Percentiles rank a stretch among this genome's conserved stretches.
Evolutionary conservation across 2,329 filamentous ascomycete genomes (phyloP).

Genomic region (Colletotrichum sp.): DNA sequence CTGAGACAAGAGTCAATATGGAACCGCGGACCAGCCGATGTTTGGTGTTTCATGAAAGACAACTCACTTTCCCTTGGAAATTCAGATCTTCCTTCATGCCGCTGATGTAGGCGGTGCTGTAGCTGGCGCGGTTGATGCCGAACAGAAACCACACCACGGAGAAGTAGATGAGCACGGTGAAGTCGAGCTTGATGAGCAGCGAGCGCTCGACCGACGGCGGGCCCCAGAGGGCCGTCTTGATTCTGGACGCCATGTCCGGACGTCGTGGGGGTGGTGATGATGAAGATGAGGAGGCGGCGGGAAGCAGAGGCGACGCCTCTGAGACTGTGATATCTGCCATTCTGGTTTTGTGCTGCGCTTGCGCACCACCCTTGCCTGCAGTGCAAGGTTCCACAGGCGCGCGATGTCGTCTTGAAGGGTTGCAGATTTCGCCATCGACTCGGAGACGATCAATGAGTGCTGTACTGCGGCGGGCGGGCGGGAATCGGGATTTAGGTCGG

Average conservation of each 20-base stretch:
- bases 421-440: slow-evolving; percentile 14
- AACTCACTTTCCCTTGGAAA: slow-evolving; percentile 36
- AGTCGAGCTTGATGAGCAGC: slow-evolving; percentile 43
- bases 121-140: slow-evolving; percentile 48
- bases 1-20: not conserved
- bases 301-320: slow-evolving; percentile 8
- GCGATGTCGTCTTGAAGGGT: slow-evolving; percentile 14
- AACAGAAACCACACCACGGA: slow-evolving; percentile 53
- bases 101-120: slow-evolving; percentile 46
- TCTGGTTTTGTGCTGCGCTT: not conserved
- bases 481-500: not conserved
- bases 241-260: not conserved
- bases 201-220: slow-evolving; percentile 25
- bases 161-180: slow-evolving; percentile 47
- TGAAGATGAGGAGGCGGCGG: not conserved
- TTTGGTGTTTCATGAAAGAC: not conserved
- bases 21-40: not conserved
- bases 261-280: not conserved
- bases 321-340: not conserved
- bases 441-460: not conserved
- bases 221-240: slow-evolving; percentile 10
- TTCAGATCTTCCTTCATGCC: slow-evolving; percentile 42
- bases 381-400: not conserved
- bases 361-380: not conserved
- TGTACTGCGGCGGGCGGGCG: not conserved